phyloP scores from a whole-genome alignment of 495 filamentous ascomycete genomes.

The Lasiosphaeria ovina region DNA sequence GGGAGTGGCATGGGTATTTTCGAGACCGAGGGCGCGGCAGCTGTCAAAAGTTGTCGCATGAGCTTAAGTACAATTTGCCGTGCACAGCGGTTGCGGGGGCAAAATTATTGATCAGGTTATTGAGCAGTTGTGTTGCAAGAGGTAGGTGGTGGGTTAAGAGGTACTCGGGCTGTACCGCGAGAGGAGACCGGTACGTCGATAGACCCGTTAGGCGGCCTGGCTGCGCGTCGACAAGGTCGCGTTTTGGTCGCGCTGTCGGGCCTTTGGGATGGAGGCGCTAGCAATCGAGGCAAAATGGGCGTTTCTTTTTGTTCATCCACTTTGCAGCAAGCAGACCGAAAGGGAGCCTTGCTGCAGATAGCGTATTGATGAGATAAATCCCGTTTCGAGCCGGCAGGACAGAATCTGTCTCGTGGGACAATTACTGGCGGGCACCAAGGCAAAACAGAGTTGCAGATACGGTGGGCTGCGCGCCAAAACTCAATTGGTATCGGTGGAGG shows the following conservation, averaged over 20 bases:
- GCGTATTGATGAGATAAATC: not conserved
- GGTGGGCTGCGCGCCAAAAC: too few relatives aligned
- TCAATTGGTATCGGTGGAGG: too few relatives aligned
- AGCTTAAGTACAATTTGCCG: not conserved
- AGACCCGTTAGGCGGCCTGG: too few relatives aligned
- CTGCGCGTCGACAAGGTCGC: not conserved
- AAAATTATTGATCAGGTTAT: not conserved
- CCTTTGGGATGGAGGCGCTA: not conserved
- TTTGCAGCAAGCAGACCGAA: slow-evolving; percentile 9
- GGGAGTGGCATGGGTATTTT: slow-evolving; percentile 12
- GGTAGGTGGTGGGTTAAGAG: not conserved
- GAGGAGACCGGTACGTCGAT: too few relatives aligned
- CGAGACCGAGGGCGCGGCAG: not conserved
- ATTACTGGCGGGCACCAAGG: too few relatives aligned
- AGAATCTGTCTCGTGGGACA: too few relatives aligned
- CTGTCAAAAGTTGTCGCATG: slow-evolving; percentile 1
- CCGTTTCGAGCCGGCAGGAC: too few relatives aligned
- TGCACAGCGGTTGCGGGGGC: not conserved
- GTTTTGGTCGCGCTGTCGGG: not conserved
- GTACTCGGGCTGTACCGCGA: too few relatives aligned
- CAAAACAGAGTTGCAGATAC: too few relatives aligned
- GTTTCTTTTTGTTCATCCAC: slow-evolving; percentile 15
- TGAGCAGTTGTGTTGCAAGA: not conserved
- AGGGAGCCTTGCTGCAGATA: not conserved
- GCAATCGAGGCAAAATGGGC: slow-evolving; percentile 4